Conservation (phyloP, 1,139 yeast species). For the Arxiozyma slooffiae region DNA sequence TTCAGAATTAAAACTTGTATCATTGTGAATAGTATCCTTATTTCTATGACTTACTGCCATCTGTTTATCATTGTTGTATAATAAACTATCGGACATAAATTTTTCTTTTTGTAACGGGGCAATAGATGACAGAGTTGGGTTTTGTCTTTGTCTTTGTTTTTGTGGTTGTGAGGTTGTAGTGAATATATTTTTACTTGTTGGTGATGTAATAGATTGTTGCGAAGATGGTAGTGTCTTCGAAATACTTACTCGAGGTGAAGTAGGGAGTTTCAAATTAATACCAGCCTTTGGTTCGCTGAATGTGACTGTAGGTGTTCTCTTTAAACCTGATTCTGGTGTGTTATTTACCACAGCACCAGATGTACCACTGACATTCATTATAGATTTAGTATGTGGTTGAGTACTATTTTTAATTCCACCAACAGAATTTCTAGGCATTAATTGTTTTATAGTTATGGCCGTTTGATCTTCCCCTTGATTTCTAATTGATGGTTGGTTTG, state of each 20-base stretch:
- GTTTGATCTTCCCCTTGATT: background rate
- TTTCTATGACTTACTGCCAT: background rate
- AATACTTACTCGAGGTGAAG: constrained; percentile 44
- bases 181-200: background rate
- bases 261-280: constrained; percentile 36
- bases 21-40: background rate
- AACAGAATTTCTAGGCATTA: background rate
- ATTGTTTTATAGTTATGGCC: background rate
- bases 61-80: background rate
- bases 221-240: constrained; percentile 31
- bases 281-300: constrained; percentile 25
- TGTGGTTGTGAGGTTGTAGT: background rate
- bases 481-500: background rate
- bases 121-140: background rate
- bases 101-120: constrained; percentile 1
- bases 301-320: constrained; percentile 31
- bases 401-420: background rate
- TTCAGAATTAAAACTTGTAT: background rate
- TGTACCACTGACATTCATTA: constrained; percentile 29
- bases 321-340: constrained; percentile 29
- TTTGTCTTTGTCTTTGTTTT: too few species aligned
- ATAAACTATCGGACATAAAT: background rate
- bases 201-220: background rate
- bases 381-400: constrained; percentile 26
- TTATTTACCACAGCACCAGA: constrained; percentile 31